phyloP scores from a whole-genome alignment of 345 rosid species.

The Linum usitatissimum region DNA sequence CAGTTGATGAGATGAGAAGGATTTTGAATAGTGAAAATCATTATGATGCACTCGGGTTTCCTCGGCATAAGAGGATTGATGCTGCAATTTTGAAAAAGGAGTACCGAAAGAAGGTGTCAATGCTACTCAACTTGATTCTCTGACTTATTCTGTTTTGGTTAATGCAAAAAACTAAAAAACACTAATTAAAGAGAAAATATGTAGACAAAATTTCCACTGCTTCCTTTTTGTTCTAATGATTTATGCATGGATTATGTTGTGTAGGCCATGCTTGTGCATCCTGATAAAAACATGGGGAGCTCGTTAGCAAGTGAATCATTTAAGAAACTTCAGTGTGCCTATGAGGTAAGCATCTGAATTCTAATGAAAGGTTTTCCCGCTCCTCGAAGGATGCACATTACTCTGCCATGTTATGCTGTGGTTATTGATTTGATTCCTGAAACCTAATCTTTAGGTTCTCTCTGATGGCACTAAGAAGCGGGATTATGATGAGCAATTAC shows the following conservation, averaged over 20 bases:
- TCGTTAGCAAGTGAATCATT: slow-evolving; percentile 90
- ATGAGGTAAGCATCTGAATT: slow-evolving; percentile 46
- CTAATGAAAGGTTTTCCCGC: not conserved
- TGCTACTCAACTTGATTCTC: not conserved
- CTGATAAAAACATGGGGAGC: slow-evolving; percentile 97
- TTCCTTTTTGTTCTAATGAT: not conserved
- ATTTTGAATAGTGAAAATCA: slow-evolving; percentile 64
- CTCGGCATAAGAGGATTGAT: slow-evolving; percentile 64
- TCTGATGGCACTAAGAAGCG: slow-evolving; percentile 76
- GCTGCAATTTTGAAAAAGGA: slow-evolving; percentile 57
- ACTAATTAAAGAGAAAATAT: not conserved
- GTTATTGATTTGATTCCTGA: slow-evolving; percentile 5
- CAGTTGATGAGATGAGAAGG: slow-evolving; percentile 77
- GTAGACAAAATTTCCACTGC: not conserved
- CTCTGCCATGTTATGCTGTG: not conserved
- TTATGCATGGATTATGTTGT: slow-evolving; percentile 15
- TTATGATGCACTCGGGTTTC: slow-evolving; percentile 74
- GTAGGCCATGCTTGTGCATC: slow-evolving; percentile 99
- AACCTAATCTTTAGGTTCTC: slow-evolving; percentile 48
- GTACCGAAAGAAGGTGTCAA: slow-evolving; percentile 70
- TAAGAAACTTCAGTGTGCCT: slow-evolving; percentile 95
- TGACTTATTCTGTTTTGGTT: not conserved
- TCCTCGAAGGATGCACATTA: slow-evolving; percentile 2
- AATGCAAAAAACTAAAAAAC: not conserved
- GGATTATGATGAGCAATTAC: slow-evolving; percentile 87